Conservation (phyloP, 2,329 filamentous ascomycete species). For the Ascochyta viciae-villosae region DNA sequence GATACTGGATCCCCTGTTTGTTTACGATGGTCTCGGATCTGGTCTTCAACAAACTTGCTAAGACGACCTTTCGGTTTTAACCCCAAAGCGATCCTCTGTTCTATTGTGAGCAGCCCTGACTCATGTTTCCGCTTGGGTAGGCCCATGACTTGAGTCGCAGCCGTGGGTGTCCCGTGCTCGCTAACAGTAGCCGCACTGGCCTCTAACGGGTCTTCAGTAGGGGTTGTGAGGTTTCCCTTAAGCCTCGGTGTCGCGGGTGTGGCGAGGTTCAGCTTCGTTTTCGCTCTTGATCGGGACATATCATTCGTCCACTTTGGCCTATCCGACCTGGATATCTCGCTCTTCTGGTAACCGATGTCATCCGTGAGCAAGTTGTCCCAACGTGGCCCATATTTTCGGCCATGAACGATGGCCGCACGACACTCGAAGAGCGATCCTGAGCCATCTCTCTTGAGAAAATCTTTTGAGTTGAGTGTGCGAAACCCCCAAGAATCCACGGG, state of each 20-base stretch:
- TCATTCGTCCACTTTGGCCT: slow-evolving; percentile 3
- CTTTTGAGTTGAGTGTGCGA: slow-evolving; percentile 19
- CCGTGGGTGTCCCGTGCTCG: slow-evolving; percentile 1
- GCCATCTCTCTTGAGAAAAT: slow-evolving; percentile 32
- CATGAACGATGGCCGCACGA: slow-evolving; percentile 28
- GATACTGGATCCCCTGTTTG: slow-evolving; percentile 29
- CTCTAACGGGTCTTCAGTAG: background rate
- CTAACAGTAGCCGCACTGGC: background rate
- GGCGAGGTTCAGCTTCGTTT: background rate
- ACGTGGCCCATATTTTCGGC: slow-evolving; percentile 24
- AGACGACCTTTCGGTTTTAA: slow-evolving; percentile 36
- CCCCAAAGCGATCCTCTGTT: slow-evolving; percentile 34
- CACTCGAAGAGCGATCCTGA: slow-evolving; percentile 37
- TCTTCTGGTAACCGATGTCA: slow-evolving; percentile 33
- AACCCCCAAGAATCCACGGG: slow-evolving; percentile 44
- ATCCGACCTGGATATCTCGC: slow-evolving; percentile 4
- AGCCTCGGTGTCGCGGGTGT: background rate
- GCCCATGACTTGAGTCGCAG: slow-evolving; percentile 2
- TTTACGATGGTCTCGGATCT: slow-evolving; percentile 38
- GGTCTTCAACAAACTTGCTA: slow-evolving; percentile 29
- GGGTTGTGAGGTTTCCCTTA: background rate
- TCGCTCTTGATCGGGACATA: background rate
- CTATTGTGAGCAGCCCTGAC: slow-evolving; percentile 27
- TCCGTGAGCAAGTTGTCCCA: slow-evolving; percentile 38
- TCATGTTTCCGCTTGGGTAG: slow-evolving; percentile 15